These are phyloP conservation scores for Mediolabrus comicus DNA, from an alignment of 108 stramenopile species.

Conservation along the genomic window DNA sequence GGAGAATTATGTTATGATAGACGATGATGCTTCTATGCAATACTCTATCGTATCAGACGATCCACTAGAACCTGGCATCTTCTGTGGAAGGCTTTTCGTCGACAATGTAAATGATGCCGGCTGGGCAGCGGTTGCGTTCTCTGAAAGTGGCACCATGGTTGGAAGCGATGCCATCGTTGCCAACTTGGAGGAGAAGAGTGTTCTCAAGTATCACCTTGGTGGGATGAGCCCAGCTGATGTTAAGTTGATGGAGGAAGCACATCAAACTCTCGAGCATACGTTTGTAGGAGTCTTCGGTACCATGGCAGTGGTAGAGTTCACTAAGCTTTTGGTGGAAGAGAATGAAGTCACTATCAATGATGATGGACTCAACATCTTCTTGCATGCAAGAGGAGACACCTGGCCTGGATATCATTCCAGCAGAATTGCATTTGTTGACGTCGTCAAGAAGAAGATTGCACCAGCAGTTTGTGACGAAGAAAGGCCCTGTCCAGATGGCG, in stretches of 20 bases:
- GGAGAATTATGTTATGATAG: neutral
- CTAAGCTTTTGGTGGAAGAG: neutral
- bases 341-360: neutral
- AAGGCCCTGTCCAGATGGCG: neutral
- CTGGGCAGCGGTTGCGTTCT: neutral
- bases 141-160: neutral
- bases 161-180: neutral
- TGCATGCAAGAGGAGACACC: neutral
- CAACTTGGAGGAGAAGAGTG: neutral
- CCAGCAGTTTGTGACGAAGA: neutral
- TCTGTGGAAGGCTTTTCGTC: neutral
- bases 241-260: neutral
- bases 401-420: neutral
- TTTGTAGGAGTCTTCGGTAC: neutral
- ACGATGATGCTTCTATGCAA: neutral
- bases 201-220: slow-evolving; percentile 1
- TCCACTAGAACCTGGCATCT: neutral
- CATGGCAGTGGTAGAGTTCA: neutral
- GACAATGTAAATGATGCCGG: neutral
- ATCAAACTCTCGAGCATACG: neutral
- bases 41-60: slow-evolving; percentile 2
- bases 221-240: neutral
- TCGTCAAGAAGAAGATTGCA: neutral
- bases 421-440: neutral
- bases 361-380: neutral